Base-by-base conservation (phyloP, 345 rosid species). In the Abelmoschus esculentus region DNA sequence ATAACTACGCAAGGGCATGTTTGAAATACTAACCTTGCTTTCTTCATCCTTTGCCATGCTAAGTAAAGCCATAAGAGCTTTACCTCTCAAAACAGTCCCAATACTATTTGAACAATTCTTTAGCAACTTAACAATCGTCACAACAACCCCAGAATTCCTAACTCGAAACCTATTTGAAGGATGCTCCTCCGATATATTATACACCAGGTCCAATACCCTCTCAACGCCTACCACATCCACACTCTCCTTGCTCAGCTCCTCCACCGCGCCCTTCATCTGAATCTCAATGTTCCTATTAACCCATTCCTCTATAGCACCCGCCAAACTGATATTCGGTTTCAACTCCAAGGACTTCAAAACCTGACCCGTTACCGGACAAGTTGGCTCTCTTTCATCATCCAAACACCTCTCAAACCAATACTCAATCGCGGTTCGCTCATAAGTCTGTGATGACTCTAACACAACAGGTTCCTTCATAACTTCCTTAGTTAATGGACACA, bases 281-380 rank as follows among this genome's bases (percentile, higher is more conserved):
- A 74, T 59, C 32, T 78, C 83, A 28, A 76, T 68, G 59, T 74
- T 80, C 79, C 83, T 77, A 56, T 68, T 74, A 56, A 79, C 63
- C 86, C 86, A 83, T 68, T 83, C 84, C 59, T 79, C 84, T 32
- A 83, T 80, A 2, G 83, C 84, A 61, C 80, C 83, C 0, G 81
- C 81, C 81, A 80, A 75, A 12, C 78, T 75, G 9, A 83, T 75
- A 79, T 74, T 83, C 5, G 73, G 83, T 70, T 83, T 80, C 76
- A 72, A 65, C 65, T 76, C 81, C 66, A 74, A 42, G 0, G 78
- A 74, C 74, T 74, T 76, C 74, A 80, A 70, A 40, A 74, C 82
- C 64, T 59, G 77, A n/a, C 82, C 84, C 0, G 84, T 80, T 14
- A 83, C 81, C 0, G 86, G 81, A 66, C 86, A 83, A 9, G 78